Evolutionary conservation across 177 flowering plant species (phyloP), one percentile per base, ranked within the genome.

Genomic region (Tripterygium wilfordii): DNA sequence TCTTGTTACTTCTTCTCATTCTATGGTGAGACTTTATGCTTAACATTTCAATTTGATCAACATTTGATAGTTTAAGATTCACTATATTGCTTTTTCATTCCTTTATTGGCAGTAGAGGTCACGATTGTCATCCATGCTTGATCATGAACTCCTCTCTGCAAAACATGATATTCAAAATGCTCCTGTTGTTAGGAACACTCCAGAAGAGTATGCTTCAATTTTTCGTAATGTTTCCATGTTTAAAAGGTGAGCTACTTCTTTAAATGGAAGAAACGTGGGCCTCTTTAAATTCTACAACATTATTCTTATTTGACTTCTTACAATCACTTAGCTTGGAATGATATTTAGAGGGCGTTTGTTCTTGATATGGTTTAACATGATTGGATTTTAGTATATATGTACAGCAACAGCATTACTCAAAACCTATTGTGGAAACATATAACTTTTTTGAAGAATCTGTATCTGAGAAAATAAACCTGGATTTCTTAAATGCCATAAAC

Each of bases 211-310:
- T 51, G 63, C 78, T 50, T 65, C 75, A 16, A 25, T 71, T 31
- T 77, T 61, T 42, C 66, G 72, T 47, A 77, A 80, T 59, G 54
- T 63, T 56, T 77, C 87, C 42, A 64, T 31, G 66, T 81, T 81
- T 53, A 63, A 8, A 63, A 73, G 83, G 88, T 79, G 39, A 22
- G 30, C 21, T 10, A 5, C 25, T 13, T 20, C 2, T 40, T 22
- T 21, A 5, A 6, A 30, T 30, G 33, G n/a, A n/a, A n/a, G n/a
- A n/a, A n/a, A n/a, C n/a, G n/a, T n/a, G n/a, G n/a, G n/a, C n/a
- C n/a, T n/a, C n/a, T n/a, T n/a, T n/a, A n/a, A n/a, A n/a, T n/a
- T n/a, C n/a, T n/a, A n/a, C n/a, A n/a, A n/a, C n/a, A n/a, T n/a
- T n/a, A n/a, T n/a, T n/a, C n/a, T n/a, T n/a, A n/a, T n/a, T n/a